These are phyloP conservation scores for Pisolithus microcarpus DNA, from an alignment of 768 basidiomycete genomes.

Conservation along the genomic window DNA sequence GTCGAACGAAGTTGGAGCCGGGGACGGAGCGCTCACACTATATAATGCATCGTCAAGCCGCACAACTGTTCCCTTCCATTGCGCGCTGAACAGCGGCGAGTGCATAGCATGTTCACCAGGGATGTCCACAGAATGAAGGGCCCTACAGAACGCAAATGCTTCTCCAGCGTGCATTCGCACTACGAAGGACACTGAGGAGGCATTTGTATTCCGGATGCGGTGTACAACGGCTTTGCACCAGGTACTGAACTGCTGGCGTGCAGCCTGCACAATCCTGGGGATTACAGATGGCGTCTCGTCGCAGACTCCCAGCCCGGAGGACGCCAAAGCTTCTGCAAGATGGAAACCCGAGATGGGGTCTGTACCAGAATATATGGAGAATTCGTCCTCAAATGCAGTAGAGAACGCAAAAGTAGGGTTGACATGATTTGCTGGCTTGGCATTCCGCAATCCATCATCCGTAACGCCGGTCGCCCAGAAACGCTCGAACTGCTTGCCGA, in stretches of 20 bases:
- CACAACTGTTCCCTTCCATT: constrained; percentile 21
- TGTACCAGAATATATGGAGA: constrained; percentile 23
- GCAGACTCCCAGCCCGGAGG: background rate
- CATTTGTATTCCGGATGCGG: constrained; percentile 4
- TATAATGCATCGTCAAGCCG: constrained; percentile 18
- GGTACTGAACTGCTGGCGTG: constrained; percentile 16
- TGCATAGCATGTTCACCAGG: constrained; percentile 3
- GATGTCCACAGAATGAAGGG: constrained; percentile 11
- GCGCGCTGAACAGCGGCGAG: constrained; percentile 12
- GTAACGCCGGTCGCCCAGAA: constrained; percentile 23
- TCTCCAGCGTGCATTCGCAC: constrained; percentile 27
- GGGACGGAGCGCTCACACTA: constrained; percentile 3
- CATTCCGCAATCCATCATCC: constrained; percentile 2
- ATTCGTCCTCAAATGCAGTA: constrained; percentile 10
- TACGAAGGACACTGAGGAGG: constrained; percentile 7
- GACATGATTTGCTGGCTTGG: constrained; percentile 9
- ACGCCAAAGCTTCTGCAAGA: constrained; percentile 22
- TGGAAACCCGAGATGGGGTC: constrained; percentile 27
- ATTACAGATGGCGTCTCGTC: constrained; percentile 5
- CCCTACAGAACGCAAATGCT: constrained; percentile 22
- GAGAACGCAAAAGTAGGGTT: constrained; percentile 29
- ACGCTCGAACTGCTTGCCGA: constrained; percentile 15
- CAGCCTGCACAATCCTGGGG: constrained; percentile 14
- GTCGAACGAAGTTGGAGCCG: constrained; percentile 24
- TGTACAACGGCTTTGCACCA: constrained; percentile 22